A percentile compares a stretch with the other conserved stretches of the same genome.
Conservation (phyloP, 2,329 filamentous ascomycete species). For the Xylariaceae sp. region DNA sequence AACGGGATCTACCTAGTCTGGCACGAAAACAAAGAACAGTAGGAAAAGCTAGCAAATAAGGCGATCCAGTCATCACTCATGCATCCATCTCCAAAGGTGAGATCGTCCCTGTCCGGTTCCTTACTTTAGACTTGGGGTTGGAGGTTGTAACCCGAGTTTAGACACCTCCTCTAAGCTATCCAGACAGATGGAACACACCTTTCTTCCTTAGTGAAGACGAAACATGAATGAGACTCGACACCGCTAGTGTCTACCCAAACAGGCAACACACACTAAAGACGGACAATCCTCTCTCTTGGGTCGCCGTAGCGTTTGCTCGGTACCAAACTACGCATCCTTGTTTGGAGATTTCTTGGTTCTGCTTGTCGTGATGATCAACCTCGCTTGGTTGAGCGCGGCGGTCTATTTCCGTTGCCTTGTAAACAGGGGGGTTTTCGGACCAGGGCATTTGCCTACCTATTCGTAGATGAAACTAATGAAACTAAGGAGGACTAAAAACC, state of each 20-base stretch:
- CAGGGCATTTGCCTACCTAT: not conserved
- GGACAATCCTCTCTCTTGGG: too few species aligned
- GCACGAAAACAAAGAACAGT: not conserved
- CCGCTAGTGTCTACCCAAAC: too few species aligned
- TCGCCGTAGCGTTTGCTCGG: too few species aligned
- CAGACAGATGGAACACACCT: too few species aligned
- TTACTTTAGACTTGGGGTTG: constrained; percentile 15
- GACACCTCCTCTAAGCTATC: too few species aligned
- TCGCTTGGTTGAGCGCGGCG: not conserved
- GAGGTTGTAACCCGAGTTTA: too few species aligned
- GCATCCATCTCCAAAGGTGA: constrained; percentile 8
- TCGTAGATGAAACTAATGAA: not conserved
- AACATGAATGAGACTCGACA: too few species aligned
- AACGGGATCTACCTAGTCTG: not conserved
- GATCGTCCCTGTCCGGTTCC: constrained; percentile 14
- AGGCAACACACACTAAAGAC: too few species aligned
- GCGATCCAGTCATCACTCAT: not conserved
- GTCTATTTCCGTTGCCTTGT: not conserved
- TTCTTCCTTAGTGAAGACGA: too few species aligned
- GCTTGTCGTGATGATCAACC: too few species aligned
- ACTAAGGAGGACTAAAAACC: not conserved
- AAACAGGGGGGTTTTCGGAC: not conserved
- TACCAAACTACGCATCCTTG: too few species aligned
- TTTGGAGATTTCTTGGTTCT: too few species aligned
- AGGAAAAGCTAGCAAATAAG: not conserved